phyloP scores from a whole-genome alignment of 352 stramenopile species.

The Globisporangium spiculum region DNA sequence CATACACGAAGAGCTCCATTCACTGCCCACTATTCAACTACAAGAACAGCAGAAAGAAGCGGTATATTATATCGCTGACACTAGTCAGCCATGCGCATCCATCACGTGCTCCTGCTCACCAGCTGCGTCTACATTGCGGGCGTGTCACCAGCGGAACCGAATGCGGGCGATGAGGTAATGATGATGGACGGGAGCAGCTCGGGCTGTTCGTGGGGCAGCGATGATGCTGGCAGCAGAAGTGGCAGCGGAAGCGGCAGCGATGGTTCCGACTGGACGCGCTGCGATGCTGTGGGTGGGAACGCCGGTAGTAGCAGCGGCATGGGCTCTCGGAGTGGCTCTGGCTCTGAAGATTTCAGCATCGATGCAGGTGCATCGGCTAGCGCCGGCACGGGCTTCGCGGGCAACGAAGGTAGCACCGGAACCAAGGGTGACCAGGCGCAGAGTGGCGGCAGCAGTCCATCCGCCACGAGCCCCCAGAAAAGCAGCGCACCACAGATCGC shows the following conservation, averaged over 20 bases:
- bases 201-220: neutral
- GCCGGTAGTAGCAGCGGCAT: neutral
- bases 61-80: neutral
- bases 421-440: neutral
- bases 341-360: neutral
- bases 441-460: neutral
- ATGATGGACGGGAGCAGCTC: neutral
- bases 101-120: neutral
- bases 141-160: neutral
- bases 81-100: neutral
- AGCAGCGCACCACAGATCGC: neutral
- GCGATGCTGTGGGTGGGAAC: neutral
- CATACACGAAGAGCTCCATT: neutral
- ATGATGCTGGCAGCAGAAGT: neutral
- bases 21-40: neutral
- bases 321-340: neutral
- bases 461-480: neutral
- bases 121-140: neutral
- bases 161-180: neutral
- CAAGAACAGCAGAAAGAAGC: neutral
- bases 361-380: neutral
- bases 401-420: neutral
- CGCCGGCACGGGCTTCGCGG: neutral
- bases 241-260: neutral
- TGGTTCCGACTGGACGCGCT: neutral